Evolutionary conservation across 352 stramenopile genomes (phyloP), one percentile per base, ranked within the genome.

Genomic region (Pythium rhizo-oryzae): DNA sequence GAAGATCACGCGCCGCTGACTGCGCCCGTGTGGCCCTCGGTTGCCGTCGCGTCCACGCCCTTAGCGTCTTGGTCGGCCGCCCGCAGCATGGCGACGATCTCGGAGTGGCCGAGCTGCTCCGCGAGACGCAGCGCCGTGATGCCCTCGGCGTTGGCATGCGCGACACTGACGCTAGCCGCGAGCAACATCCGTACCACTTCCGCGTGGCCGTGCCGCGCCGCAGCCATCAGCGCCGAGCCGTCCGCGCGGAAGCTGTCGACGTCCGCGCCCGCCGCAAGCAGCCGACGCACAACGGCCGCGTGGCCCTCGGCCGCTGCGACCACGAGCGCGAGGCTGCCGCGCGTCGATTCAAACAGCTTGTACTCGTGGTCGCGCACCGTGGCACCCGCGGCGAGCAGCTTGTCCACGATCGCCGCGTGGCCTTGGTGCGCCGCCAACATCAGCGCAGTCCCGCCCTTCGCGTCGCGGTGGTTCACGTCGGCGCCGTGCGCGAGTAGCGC

Each of bases 91-190:
- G 2, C 28, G 35, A 59, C 53, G 23, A 47, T 49, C 2, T 30
- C 58, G 21, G 44, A 55, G 23, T 77, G 69, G 1, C 76, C 76
- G 19, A 73, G 72, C 2, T 62, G 60, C 11, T 62, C 59, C 37
- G 76, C 76, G 23, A 80, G 62, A 41, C 77, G 65, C 19, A 82
- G 50, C 0, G 70, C 60, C 18, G 73, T 69, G 13, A 56, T 58
- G 7, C 59, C 54, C 1, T 50, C 52, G 15, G 52, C 57, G 47
- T 76, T 78, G 37, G 12, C 4, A 49, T 66, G 41, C 61, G 73
- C 71, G 18, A 74, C 61, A n/a, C 72, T 54, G 3, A 67, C 76
- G 0, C 71, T 62, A 13, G 52, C 39, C 24, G 46, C 30, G 23
- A 82, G 21, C 37, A 82, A 37, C 43, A 15, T 44, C 7, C 37